These are phyloP conservation scores for Penicillium oxalicum DNA, from an alignment of 2,329 filamentous ascomycete species.

Conservation along the genomic window DNA sequence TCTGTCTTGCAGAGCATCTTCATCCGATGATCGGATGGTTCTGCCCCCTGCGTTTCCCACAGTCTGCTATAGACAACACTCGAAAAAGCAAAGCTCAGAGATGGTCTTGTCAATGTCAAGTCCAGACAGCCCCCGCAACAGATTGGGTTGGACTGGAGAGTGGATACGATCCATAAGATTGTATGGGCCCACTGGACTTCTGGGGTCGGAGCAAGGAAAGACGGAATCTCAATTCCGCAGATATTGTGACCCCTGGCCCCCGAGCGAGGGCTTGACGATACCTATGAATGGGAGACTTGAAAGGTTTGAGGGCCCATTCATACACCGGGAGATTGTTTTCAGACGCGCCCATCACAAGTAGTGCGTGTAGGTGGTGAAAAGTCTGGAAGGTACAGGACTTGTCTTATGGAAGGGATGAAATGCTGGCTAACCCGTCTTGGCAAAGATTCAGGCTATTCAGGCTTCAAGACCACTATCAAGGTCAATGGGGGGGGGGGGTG, in stretches of 20 bases:
- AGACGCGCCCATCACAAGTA: too few relatives aligned
- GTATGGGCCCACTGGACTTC: constrained; percentile 27
- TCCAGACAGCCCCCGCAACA: constrained; percentile 29
- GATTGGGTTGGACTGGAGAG: constrained; percentile 26
- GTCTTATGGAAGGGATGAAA: too few relatives aligned
- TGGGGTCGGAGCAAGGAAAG: constrained; percentile 25
- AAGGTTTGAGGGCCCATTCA: not conserved
- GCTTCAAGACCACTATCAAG: too few relatives aligned
- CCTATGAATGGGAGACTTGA: constrained; percentile 23
- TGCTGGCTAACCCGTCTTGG: too few relatives aligned
- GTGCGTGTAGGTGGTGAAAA: too few relatives aligned
- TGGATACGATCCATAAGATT: constrained; percentile 40
- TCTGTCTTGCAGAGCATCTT: constrained; percentile 32
- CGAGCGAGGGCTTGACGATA: constrained; percentile 42
- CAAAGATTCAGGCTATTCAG: too few relatives aligned
- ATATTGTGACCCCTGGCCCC: constrained; percentile 43
- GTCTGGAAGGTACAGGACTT: too few relatives aligned
- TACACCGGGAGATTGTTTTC: too few relatives aligned
- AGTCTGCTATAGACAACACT: constrained; percentile 39
- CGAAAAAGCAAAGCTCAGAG: constrained; percentile 42
- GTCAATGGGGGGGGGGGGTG: too few relatives aligned
- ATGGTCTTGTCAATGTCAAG: constrained; percentile 34
- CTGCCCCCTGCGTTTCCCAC: constrained; percentile 22
- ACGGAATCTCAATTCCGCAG: constrained; percentile 35
- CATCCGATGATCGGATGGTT: constrained; percentile 5